Conservation (phyloP, 164 flowering plant species). For the Stephania japonica region DNA sequence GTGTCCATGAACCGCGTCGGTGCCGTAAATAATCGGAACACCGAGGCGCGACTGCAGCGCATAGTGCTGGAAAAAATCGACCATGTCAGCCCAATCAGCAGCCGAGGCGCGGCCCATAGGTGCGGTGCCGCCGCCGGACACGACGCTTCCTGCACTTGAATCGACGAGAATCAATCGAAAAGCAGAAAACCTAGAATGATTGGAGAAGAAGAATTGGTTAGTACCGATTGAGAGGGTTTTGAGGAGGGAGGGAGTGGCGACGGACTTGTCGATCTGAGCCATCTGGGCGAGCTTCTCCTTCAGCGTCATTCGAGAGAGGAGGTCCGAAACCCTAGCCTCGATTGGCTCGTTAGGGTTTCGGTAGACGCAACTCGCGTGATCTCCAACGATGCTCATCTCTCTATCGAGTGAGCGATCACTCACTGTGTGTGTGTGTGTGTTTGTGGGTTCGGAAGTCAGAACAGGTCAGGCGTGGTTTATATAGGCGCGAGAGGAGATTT, state of each 20-base stretch:
- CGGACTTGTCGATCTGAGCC: constrained; percentile 34
- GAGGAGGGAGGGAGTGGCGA: constrained; percentile 23
- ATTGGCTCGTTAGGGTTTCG: constrained; percentile 27
- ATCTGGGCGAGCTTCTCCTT: constrained; percentile 36
- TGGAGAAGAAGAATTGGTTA: neutral
- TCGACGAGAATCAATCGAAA: neutral
- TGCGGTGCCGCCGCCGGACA: constrained; percentile 52
- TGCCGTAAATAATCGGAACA: constrained; percentile 54
- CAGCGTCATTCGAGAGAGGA: constrained; percentile 38
- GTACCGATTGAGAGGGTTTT: constrained; percentile 28
- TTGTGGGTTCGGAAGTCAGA: neutral
- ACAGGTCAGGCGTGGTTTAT: neutral
- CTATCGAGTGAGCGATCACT: neutral
- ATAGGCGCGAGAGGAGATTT: neutral
- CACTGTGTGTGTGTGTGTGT: neutral
- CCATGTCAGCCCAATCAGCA: constrained; percentile 60
- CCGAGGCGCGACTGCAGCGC: constrained; percentile 53
- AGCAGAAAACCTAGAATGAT: neutral
- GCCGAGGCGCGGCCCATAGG: constrained; percentile 36
- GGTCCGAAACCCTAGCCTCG: constrained; percentile 31
- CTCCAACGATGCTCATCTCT: constrained; percentile 2
- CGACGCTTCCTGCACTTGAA: constrained; percentile 40
- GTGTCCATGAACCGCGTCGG: constrained; percentile 71
- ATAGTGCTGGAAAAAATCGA: constrained; percentile 40
- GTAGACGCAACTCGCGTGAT: constrained; percentile 16